Evolutionary conservation across 306 rosid species (phyloP).

Genomic region (Comarum palustre): DNA sequence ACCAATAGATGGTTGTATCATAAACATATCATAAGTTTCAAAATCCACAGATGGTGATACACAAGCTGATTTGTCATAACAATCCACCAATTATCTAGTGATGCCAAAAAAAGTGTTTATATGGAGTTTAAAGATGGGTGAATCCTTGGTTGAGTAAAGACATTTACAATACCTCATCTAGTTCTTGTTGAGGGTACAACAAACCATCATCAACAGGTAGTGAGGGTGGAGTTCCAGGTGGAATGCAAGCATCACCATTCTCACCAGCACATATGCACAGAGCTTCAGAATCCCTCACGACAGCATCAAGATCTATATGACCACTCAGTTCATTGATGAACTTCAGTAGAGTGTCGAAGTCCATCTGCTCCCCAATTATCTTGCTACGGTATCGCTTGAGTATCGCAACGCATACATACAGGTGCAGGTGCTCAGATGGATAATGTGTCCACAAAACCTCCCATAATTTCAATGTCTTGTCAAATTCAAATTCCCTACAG

Average conservation of each 20-base stretch:
- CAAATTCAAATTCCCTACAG: slow-evolving; percentile 79
- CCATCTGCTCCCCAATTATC: slow-evolving; percentile 92
- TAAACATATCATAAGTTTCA: background rate
- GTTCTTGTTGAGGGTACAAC: slow-evolving; percentile 61
- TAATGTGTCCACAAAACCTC: slow-evolving; percentile 93
- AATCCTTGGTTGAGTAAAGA: background rate
- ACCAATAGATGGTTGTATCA: slow-evolving; percentile 1
- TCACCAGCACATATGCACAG: slow-evolving; percentile 87
- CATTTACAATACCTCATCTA: slow-evolving; percentile 64
- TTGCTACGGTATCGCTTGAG: slow-evolving; percentile 73
- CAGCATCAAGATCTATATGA: slow-evolving; percentile 70
- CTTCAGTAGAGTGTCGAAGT: slow-evolving; percentile 90
- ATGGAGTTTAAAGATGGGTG: background rate
- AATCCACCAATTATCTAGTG: background rate
- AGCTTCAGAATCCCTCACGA: slow-evolving; percentile 90
- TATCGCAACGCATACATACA: slow-evolving; percentile 81
- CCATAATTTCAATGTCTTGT: slow-evolving; percentile 81
- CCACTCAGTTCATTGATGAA: slow-evolving; percentile 91
- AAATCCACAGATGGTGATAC: background rate
- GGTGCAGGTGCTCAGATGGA: slow-evolving; percentile 88
- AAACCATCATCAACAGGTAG: slow-evolving; percentile 70
- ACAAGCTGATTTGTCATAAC: slow-evolving; percentile 1
- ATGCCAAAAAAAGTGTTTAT: background rate
- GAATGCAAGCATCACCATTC: slow-evolving; percentile 82
- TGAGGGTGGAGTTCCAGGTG: slow-evolving; percentile 98